Base-by-base conservation (phyloP, 768 basidiomycete genomes). In the Terana coerulea region DNA sequence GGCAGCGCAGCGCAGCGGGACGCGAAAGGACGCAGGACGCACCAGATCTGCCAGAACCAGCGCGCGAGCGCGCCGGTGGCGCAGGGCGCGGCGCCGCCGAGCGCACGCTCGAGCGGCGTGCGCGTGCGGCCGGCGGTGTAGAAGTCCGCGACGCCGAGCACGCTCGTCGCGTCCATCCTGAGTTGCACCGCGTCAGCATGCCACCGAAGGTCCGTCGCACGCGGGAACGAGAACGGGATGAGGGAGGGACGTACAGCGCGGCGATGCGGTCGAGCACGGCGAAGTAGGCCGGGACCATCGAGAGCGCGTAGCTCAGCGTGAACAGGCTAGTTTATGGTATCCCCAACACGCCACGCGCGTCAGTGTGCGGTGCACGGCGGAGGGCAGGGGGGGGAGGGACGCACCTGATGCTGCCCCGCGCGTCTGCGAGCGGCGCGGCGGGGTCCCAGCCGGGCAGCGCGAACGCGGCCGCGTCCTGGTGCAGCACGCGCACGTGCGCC, bases 21-120 rank as follows among this genome's bases (percentile, higher is more conserved):
- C 59, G 29, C 53, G 67, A 75, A 58, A 76, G 74, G 56, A 78
- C 78, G 53, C 79, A 78, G 19, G 3, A 47, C 76, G 56, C 78
- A 80, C 82, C 82, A 88, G 36, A 83, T 83, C 57, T 84, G 81
- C 86, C 86, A 88, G 70, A 89, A 89, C 80, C 83, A 81, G 3
- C 85, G 74, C n/a, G 76, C 75, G 42, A 82, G 69, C 82, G 83
- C 88, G 0, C 78, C 71, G 66, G 51, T 51, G 14, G 42, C 46
- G 3, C 81, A 75, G 64, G 78, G 72, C 37, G 81, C 81, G 54
- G 76, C 79, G 21, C 72, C 81, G 1, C 84, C 84, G 31, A 87
- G 84, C 0, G 82, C 79, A 62, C 74, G 77, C 40, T 81, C 79
- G 54, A 82, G 78, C 17, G 77, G 66, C 2, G 80, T 79, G 1